Evolutionary conservation across 768 basidiomycete genomes (phyloP), one percentile per base, ranked within the genome.

Genomic region (Xerocomellus dryophilus): DNA sequence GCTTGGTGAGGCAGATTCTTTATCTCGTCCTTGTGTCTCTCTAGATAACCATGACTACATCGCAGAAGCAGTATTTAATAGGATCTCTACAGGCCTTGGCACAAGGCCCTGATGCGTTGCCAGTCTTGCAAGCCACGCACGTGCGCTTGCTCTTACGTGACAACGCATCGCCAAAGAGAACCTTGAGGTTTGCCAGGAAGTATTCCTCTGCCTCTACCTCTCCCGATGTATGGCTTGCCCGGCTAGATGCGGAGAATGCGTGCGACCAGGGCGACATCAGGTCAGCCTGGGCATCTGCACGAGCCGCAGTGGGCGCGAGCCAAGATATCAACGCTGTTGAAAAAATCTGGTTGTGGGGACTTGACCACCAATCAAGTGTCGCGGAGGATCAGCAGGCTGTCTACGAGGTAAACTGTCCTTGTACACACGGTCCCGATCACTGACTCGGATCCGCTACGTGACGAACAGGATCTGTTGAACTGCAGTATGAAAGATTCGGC

Each of bases 261-360:
- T 66, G 63, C 46, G 58, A 60, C 36, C 50, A 46, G 8, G 66
- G 54, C 6, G 71, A 65, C 27, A 61, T 71, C 40, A 54, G 63
- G 9, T 64, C 66, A 25, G 70, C 70, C 10, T 83, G 81, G 79
- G 59, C 55, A 25, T 74, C 77, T 56, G 82, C 82, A 20, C 71
- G 82, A 35, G 58, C 60, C 17, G 51, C 54, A 2, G 77, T 78
- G 20, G 56, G 50, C 27, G 66, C 67, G 2, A 48, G 45, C 36
- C 36, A 47, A 1, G 63, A 70, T 29, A 5, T 46, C 7, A n/a
- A 47, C 14, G 74, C 68, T 6, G 36, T 70, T 20, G 65, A 72
- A 57, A 68, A 70, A 42, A 68, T 85, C 36, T 84, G 84, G 84
- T 62, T 75, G 42, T 84, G 82, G 83, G 81, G 82, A 44, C 56